A percentile compares a stretch with the other conserved stretches of the same genome.
phyloP scores from a whole-genome alignment of 345 rosid species.

The Aquilaria sinensis region DNA sequence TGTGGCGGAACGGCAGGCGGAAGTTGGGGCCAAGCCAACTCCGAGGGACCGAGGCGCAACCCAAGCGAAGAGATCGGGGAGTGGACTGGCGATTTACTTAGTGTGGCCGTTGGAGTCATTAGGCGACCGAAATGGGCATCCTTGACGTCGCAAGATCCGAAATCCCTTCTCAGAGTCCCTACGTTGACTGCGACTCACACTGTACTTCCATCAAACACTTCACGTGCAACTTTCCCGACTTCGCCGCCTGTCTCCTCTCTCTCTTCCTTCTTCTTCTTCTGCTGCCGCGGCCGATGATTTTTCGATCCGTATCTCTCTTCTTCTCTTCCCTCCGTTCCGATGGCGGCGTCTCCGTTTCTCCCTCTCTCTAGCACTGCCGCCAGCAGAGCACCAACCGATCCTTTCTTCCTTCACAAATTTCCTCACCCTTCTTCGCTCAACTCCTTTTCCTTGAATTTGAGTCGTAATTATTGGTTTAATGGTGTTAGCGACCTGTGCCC shows the following conservation, averaged over 20 bases:
- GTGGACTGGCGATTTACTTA: too few species aligned
- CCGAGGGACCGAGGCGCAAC: too few species aligned
- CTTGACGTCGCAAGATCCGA: too few species aligned
- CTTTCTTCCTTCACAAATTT: conserved; percentile 2
- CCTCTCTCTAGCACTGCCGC: conserved; percentile 17
- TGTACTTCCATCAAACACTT: neutral
- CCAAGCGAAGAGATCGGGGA: too few species aligned
- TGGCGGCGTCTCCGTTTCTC: conserved; percentile 27
- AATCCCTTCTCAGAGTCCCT: too few species aligned
- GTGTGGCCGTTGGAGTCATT: too few species aligned
- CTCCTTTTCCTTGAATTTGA: conserved; percentile 12
- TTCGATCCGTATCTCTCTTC: neutral
- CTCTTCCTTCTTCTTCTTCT: neutral
- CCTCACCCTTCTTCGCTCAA: conserved; percentile 12
- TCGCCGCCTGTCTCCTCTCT: neutral
- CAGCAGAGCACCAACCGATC: conserved; percentile 5
- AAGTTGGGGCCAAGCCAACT: too few species aligned
- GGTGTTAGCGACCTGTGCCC: conserved; percentile 5
- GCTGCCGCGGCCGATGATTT: neutral
- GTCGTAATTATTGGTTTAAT: neutral
- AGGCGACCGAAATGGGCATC: too few species aligned
- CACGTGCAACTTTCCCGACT: neutral
- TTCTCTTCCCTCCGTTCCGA: conserved; percentile 6
- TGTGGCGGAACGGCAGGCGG: too few species aligned
- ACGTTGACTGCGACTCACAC: neutral